These are phyloP conservation scores for Pleurotus djamor DNA, from an alignment of 768 basidiomycete genomes.

Conservation along the genomic window DNA sequence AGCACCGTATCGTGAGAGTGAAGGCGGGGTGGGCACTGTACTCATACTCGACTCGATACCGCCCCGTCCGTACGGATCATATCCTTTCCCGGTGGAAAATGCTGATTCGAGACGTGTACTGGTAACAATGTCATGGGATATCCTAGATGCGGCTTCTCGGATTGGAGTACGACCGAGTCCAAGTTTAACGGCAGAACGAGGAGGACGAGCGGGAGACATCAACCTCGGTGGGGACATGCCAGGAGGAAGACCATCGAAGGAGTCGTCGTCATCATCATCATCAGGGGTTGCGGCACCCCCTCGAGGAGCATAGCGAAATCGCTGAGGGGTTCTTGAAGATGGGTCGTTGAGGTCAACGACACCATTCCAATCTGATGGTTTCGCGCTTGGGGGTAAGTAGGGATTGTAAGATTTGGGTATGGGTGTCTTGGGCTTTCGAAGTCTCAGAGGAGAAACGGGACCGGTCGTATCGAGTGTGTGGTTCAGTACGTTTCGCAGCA, in stretches of 20 bases:
- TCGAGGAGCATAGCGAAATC: conserved; percentile 18
- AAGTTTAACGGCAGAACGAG: conserved; percentile 46
- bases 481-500: conserved; percentile 49
- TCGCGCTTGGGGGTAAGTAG: conserved; percentile 50
- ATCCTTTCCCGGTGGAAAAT: conserved; percentile 19
- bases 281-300: background rate
- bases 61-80: conserved; percentile 21
- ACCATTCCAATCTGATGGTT: conserved; percentile 65
- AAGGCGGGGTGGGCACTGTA: conserved; percentile 69
- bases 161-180: conserved; percentile 64
- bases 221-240: conserved; percentile 59
- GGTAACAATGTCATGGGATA: conserved; percentile 62
- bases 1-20: conserved; percentile 63
- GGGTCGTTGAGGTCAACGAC: conserved; percentile 70
- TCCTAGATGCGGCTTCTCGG: conserved; percentile 68
- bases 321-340: conserved; percentile 43
- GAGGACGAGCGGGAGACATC: conserved; percentile 56
- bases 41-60: conserved; percentile 63
- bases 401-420: conserved; percentile 52
- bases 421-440: conserved; percentile 58
- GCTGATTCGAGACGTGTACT: conserved; percentile 40
- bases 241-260: conserved; percentile 48
- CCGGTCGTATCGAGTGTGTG: conserved; percentile 38
- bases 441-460: conserved; percentile 48
- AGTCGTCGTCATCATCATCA: conserved; percentile 38